A percentile compares a stretch with the other conserved stretches of the same genome.
phyloP scores from a whole-genome alignment of 768 basidiomycete species.

The Rhizopogon vesiculosus region DNA sequence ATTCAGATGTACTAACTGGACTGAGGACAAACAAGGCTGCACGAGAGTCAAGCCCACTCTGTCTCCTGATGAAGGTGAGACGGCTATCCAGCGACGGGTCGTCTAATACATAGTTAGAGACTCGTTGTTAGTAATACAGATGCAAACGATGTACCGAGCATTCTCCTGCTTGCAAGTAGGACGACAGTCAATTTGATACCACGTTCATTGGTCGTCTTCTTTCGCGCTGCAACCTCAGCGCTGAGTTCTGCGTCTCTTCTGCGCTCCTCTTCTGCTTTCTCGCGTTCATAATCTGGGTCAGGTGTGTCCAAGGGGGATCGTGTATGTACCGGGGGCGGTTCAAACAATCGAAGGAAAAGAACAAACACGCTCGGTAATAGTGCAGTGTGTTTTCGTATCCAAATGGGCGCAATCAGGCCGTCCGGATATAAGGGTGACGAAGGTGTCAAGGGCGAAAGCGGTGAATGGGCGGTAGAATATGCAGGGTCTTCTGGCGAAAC shows the following conservation, averaged over 20 bases:
- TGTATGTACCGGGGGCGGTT: slow-evolving; percentile 43
- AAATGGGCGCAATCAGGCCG: slow-evolving; percentile 94
- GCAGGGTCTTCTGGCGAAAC: slow-evolving; percentile 52
- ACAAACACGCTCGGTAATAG: slow-evolving; percentile 93
- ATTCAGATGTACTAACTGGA: slow-evolving; percentile 81
- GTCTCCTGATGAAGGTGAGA: slow-evolving; percentile 81
- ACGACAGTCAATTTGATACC: slow-evolving; percentile 95
- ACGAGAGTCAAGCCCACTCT: slow-evolving; percentile 85
- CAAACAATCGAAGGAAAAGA: slow-evolving; percentile 81
- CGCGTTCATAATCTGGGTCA: slow-evolving; percentile 49
- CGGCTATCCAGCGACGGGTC: slow-evolving; percentile 80
- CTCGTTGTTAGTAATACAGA: neutral
- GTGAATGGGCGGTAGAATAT: slow-evolving; percentile 68
- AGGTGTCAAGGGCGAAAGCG: slow-evolving; percentile 87
- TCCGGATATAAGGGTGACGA: slow-evolving; percentile 91
- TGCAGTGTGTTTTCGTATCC: slow-evolving; percentile 94
- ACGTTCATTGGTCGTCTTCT: slow-evolving; percentile 76
- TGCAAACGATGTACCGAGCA: slow-evolving; percentile 62
- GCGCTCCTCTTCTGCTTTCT: slow-evolving; percentile 65
- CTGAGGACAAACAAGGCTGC: slow-evolving; percentile 94
- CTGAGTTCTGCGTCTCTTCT: slow-evolving; percentile 72
- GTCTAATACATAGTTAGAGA: slow-evolving; percentile 42
- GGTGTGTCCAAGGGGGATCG: slow-evolving; percentile 52
- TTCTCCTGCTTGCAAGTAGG: slow-evolving; percentile 79
- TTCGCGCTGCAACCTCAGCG: slow-evolving; percentile 72